Conservation (phyloP, 176 grass and related monocot species). For the Avena eriantha region DNA sequence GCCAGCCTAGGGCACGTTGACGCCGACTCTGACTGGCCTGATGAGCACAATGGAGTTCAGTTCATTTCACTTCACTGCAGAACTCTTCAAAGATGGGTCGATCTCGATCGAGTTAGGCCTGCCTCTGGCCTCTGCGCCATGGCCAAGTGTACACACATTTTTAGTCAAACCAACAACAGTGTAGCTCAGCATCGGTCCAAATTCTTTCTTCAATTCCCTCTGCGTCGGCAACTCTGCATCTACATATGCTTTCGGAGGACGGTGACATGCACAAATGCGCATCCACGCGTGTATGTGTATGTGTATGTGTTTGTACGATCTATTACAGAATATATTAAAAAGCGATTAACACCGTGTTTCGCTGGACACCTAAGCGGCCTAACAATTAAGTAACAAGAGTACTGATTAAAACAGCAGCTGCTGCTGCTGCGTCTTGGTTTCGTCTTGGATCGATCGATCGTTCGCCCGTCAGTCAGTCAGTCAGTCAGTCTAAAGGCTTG, state of each 20-base stretch:
- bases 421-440: not conserved
- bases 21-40: constrained; percentile 36
- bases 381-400: constrained; percentile 38
- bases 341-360: constrained; percentile 55
- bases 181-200: not conserved
- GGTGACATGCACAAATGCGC: constrained; percentile 43
- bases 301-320: constrained; percentile 21
- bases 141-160: constrained; percentile 27
- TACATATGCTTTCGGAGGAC: constrained; percentile 31
- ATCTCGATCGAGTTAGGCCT: constrained; percentile 45
- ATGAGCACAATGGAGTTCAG: constrained; percentile 43
- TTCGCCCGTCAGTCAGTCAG: not conserved
- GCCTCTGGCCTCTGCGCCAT: constrained; percentile 16
- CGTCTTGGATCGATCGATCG: constrained; percentile 3
- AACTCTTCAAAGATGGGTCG: not conserved
- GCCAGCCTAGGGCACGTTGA: constrained; percentile 41
- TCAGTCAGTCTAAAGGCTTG: constrained; percentile 14
- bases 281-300: not conserved
- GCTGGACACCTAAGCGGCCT: constrained; percentile 57
- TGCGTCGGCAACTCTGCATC: constrained; percentile 30
- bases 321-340: constrained; percentile 29
- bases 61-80: not conserved
- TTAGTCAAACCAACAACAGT: constrained; percentile 47
- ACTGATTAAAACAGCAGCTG: not conserved
- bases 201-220: constrained; percentile 11